Conservation (phyloP, 306 rosid genomes). For the Phaseolus lunatus region DNA sequence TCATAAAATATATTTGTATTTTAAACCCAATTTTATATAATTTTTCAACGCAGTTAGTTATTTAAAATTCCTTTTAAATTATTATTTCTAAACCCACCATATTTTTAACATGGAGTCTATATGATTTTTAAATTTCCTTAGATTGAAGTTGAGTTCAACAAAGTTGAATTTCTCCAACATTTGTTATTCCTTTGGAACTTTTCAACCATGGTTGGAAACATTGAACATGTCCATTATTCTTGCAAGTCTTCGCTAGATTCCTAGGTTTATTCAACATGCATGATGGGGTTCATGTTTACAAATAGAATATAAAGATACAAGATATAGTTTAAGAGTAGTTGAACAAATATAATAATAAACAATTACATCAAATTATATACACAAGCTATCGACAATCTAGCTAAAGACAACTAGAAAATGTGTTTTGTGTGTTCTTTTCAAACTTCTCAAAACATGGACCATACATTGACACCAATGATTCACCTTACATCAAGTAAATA, state of each 20-base stretch:
- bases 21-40: no score
- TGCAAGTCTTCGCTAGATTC: background rate
- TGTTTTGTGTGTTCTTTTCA: background rate
- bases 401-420: background rate
- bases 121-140: background rate
- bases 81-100: no score
- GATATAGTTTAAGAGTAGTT: constrained; percentile 29
- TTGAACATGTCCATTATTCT: constrained; percentile 27
- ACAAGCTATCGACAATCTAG: background rate
- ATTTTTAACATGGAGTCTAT: background rate
- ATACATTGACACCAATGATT: background rate
- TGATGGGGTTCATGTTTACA: constrained; percentile 9
- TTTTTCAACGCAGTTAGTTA: no score
- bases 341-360: background rate
- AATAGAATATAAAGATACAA: background rate
- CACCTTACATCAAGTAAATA: background rate
- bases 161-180: background rate
- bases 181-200: background rate
- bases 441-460: background rate
- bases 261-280: background rate
- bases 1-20: no score
- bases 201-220: constrained; percentile 33
- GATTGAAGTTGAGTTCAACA: background rate
- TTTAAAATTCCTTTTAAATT: no score
- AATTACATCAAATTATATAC: background rate